Percentiles rank a stretch among this genome's conserved stretches.
Evolutionary conservation across 306 rosid species (phyloP).

Genomic region (Acmispon strigosus): DNA sequence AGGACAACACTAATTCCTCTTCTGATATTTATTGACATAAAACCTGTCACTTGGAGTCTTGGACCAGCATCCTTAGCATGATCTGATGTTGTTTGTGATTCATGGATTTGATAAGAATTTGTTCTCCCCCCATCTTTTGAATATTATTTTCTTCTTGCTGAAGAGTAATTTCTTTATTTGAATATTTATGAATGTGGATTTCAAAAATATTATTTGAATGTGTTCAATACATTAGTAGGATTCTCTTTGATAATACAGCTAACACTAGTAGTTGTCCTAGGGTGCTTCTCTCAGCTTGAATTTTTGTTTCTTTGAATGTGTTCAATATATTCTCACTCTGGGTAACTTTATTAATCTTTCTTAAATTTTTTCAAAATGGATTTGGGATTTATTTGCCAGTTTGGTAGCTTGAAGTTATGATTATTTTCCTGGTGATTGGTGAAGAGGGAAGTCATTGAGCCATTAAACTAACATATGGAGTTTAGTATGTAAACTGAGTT

Average conservation of each 20-base stretch:
- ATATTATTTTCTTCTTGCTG: neutral
- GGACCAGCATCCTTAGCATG: neutral
- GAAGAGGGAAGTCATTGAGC: neutral
- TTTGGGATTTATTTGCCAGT: neutral
- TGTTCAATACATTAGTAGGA: neutral
- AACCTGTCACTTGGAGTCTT: neutral
- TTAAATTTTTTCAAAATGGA: neutral
- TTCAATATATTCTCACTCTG: too few species aligned
- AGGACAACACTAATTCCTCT: neutral
- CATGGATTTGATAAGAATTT: neutral
- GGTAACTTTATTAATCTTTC: neutral
- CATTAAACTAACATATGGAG: neutral
- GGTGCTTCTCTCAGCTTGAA: neutral
- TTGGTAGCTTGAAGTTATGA: neutral
- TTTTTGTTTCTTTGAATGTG: too few species aligned
- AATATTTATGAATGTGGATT: neutral
- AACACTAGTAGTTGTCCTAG: too few species aligned
- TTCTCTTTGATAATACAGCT: neutral
- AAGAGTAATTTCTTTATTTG: neutral
- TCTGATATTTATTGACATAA: neutral
- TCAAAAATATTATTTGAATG: neutral
- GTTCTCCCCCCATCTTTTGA: neutral
- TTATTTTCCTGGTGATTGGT: neutral
- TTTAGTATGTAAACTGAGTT: neutral
- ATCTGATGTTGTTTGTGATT: neutral